phyloP scores from a whole-genome alignment of 352 stramenopile species.

The Peronospora farinosa region DNA sequence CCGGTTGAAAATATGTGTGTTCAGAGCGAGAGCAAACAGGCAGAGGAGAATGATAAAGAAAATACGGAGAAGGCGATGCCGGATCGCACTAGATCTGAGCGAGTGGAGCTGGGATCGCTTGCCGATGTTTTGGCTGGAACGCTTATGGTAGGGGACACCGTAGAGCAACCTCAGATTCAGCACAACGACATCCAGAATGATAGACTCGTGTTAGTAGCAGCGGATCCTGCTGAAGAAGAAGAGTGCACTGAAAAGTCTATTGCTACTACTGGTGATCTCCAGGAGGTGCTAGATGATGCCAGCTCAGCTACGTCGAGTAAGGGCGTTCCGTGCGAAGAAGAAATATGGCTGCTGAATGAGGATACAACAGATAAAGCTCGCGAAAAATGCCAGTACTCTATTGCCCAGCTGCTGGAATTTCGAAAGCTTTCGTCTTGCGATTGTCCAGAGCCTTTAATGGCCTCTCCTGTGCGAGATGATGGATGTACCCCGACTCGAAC shows the following conservation, averaged over 20 bases:
- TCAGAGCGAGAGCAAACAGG: slow-evolving; percentile 1
- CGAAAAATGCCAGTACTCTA: slow-evolving; percentile 20
- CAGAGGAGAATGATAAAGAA: neutral
- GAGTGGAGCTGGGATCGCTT: slow-evolving; percentile 30
- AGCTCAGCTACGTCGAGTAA: slow-evolving; percentile 1
- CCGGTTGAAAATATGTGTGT: neutral
- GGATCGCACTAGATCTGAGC: slow-evolving; percentile 21
- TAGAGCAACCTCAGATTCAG: slow-evolving; percentile 4
- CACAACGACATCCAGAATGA: neutral
- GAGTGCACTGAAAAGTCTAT: neutral
- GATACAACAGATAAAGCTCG: slow-evolving; percentile 1
- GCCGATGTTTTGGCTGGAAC: slow-evolving; percentile 25
- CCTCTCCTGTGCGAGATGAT: slow-evolving; percentile 25
- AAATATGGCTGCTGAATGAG: slow-evolving; percentile 3
- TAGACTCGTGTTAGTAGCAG: neutral
- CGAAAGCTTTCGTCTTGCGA: slow-evolving; percentile 16
- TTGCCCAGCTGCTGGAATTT: slow-evolving; percentile 21
- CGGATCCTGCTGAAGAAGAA: neutral
- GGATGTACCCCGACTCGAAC: slow-evolving; percentile 1
- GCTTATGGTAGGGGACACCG: neutral
- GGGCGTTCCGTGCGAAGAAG: slow-evolving; percentile 1
- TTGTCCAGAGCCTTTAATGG: slow-evolving; percentile 17
- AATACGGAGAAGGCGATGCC: neutral
- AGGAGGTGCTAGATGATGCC: neutral
- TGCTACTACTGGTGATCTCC: neutral